Base-by-base conservation (phyloP, 371 early-diverging fungal species). In the Rhizopus sp. region DNA sequence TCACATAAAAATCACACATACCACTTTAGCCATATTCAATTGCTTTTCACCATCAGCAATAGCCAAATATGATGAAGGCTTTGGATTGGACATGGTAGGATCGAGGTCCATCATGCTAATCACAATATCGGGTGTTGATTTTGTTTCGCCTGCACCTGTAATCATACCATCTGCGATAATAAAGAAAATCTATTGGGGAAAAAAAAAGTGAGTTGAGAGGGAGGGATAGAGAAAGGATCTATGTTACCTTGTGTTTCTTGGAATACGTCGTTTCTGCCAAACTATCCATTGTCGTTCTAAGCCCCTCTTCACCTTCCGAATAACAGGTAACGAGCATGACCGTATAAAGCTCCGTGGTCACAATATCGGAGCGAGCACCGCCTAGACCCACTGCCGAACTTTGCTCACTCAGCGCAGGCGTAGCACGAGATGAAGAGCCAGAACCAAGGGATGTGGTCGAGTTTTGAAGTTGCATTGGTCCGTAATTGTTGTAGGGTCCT, bases 31-130 rank as follows among this genome's bases (percentile, higher is more conserved):
- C 89, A 91, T 91, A 68, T 99, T 99, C 64, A 91, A 83, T 60
- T 93, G 93, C 70, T 92, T 93, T 53, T 83, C 75, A 32, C 98
- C 99, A 55, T 92, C 87, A 2, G 95, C 94, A 51, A 98, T 87
- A 39, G 98, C 92, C 13, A 96, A 73, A 68, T 98, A 99, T 40
- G 86, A 80, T 42, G 84, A 77, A 16, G 89, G 70, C 62, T 83
- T 84, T 6, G 69, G 89, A 5, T 77, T 75, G 23, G 76, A 63
- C 60, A 76, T 71, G 13, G 79, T 77, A 29, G 86, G 79, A 5
- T 82, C 74, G 7, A 82, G 60, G 47, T 85, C 86, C 74, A 90
- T 53, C 80, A 81, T 86, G 62, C 74, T 53, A 56, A 74, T 60
- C 56, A 89, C 72, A 44, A 88, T 87, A 59, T 84, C 91, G 17